Conservation (phyloP, 495 filamentous ascomycete genomes). For the Talaromyces wortmannii region DNA sequence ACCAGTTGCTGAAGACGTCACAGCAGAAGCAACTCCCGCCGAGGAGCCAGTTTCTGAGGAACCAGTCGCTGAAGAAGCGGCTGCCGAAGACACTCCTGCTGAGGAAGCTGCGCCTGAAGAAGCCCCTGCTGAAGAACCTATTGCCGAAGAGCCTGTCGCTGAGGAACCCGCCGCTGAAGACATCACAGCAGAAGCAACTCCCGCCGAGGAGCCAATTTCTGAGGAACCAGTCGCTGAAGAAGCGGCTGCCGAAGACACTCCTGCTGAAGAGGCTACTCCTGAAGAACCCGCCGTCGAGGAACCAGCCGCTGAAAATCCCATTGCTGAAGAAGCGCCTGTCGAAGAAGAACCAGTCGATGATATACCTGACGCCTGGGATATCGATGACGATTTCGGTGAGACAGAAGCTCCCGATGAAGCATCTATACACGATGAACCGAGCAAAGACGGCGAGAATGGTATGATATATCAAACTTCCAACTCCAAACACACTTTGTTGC, state of each 20-base stretch:
- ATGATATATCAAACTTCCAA: not conserved
- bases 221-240: not conserved
- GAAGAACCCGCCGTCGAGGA: not conserved
- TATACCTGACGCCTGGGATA: not conserved
- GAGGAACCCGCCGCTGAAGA: constrained; percentile 1
- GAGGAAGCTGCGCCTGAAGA: constrained; percentile 1
- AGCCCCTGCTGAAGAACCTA: constrained; percentile 3
- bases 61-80: not conserved
- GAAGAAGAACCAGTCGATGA: constrained; percentile 9
- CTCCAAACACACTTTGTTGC: not conserved
- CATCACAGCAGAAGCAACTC: not conserved
- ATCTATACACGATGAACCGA: not conserved
- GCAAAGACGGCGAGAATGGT: constrained; percentile 2
- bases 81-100: not conserved
- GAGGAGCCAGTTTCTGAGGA: constrained; percentile 8
- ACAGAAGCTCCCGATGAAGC: not conserved
- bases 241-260: not conserved
- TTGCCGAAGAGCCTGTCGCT: not conserved
- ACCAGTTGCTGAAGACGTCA: not conserved
- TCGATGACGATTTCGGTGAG: not conserved
- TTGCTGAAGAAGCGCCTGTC: constrained; percentile 6
- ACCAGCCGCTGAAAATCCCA: not conserved
- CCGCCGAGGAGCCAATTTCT: not conserved
- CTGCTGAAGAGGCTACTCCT: not conserved
- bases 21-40: not conserved